Evolutionary conservation across 2,329 filamentous ascomycete genomes (phyloP), one percentile per base, ranked within the genome.

Genomic region (Orbilia quercus): DNA sequence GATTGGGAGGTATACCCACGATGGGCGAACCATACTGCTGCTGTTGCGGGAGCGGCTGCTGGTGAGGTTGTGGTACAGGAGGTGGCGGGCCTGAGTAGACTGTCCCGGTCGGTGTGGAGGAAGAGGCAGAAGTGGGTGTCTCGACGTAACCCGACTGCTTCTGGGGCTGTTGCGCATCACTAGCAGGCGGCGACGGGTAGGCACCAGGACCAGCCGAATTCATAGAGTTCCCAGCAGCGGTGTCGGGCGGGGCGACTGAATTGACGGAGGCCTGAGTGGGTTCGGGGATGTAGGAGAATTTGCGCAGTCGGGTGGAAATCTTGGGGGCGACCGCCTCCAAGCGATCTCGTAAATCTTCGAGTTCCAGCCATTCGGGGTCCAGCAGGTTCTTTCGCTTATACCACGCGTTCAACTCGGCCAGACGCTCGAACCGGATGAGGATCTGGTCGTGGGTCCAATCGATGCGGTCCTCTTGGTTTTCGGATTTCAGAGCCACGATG

Each of bases 341-440:
- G 14, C 67, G 58, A 25, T 72, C 67, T 20, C 67, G 54, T 25
- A 72, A 47, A 42, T 72, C 67, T n/a, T 72, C 67, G 40, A 72
- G 53, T 53, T 65, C 59, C 54, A 72, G 47, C 67, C 67, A 72
- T 36, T 25, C 53, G n/a, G 51, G n/a, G 40, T 72, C 67, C 47
- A 72, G 38, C 23, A 47, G 28, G 14, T 65, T 65, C 59, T 72
- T 72, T n/a, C 59, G 59, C 47, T 72, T 72, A 38, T 72, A 72
- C 67, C 67, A 72, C 59, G 67, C 67, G 67, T 72, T 72, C 59
- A 72, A 45, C 28, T 72, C 67, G 45, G 67, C 67, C 14, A 72
- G 67, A 48, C 67, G 67, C 47, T 72, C 67, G 59, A 65, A 72
- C 18, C 67, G 67, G 47, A 72, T 72, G 54, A 72, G 67, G 38